A percentile compares a stretch with the other conserved stretches of the same genome.
Conservation (phyloP, 2,329 filamentous ascomycete genomes). For the Phialemoniopsis sp. region DNA sequence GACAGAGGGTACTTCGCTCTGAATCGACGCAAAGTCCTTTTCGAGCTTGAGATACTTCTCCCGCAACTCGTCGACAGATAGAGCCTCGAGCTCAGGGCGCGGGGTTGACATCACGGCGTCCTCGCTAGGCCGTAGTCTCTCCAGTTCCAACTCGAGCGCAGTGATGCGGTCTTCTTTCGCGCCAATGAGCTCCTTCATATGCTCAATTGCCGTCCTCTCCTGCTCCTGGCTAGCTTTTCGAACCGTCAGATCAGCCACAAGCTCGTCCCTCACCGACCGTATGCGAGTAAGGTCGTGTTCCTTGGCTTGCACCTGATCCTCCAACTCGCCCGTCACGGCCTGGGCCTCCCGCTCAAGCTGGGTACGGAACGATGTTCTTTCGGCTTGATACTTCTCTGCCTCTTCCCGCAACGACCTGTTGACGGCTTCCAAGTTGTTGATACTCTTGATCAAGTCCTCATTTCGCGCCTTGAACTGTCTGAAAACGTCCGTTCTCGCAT, state of each 20-base stretch:
- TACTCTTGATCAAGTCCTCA: conserved; percentile 86
- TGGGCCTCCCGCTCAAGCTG: conserved; percentile 81
- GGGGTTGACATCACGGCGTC: conserved; percentile 40
- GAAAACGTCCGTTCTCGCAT: conserved; percentile 87
- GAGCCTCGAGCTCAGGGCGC: conserved; percentile 46
- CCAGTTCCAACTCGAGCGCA: conserved; percentile 77
- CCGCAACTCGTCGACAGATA: conserved; percentile 69
- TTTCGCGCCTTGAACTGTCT: conserved; percentile 87
- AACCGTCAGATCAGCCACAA: conserved; percentile 75
- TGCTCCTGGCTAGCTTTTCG: conserved; percentile 77
- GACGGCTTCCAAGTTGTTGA: conserved; percentile 86
- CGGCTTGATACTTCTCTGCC: conserved; percentile 77
- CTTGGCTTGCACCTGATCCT: conserved; percentile 73
- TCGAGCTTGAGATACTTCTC: conserved; percentile 71
- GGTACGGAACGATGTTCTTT: conserved; percentile 76
- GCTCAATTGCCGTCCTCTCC: conserved; percentile 62
- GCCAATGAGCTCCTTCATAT: conserved; percentile 74
- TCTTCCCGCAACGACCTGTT: conserved; percentile 84
- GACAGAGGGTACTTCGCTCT: conserved; percentile 83
- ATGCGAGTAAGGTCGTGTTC: conserved; percentile 86
- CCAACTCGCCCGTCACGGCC: conserved; percentile 67
- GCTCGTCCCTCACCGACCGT: conserved; percentile 77
- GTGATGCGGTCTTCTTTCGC: conserved; percentile 78
- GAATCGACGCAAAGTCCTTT: conserved; percentile 77
- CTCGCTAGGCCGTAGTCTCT: conserved; percentile 56